Base-by-base conservation (phyloP, 331 rosid genomes). In the Malus hybrid region DNA sequence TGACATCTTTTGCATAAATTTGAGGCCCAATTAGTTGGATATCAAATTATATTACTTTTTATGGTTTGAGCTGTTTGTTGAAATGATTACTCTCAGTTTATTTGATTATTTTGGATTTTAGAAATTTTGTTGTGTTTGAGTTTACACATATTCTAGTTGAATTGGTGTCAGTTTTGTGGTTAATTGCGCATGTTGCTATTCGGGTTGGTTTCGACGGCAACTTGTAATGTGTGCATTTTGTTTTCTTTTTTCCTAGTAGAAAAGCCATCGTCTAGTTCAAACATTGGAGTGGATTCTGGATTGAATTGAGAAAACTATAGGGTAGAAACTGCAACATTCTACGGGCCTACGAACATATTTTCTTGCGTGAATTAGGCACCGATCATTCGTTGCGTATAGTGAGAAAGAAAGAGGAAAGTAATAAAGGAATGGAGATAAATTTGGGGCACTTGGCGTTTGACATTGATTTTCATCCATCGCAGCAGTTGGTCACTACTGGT, bases 401-500 rank as follows among this genome's bases (percentile, higher is more conserved):
- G 30, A 10, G 64, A 28, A 62, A 62, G 66, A 28, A 62, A 28
- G 63, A 30, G 26, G 46, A 28, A 24, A 32, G 50, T 53, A 15
- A 6, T 6, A 63, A 16, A 48, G 64, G 65, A 79, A 88, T 88
- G 96, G 97, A 92, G 73, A 82, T 90, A 81, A 79, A 77, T 70
- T 85, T 92, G 81, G 97, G 82, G 44, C 77, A 77, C 18, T 81
- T 82, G 36, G 86, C 93, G 10, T 92, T 90, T 52, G 96, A 92
- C 79, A 66, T 92, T 18, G 97, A 92, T 80, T 92, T 92, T 74
- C 94, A 92, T 79, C 88, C 96, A 11, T 88, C 92, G 0, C 86
- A 87, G 6, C 83, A 73, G 20, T 87, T 90, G 14, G 87, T 92
- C 60, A 81, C 88, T 8, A 80, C 93, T 0, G 96, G 84, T 55